Evolutionary conservation across 2,329 filamentous ascomycete genomes (phyloP).

Genomic region (Byssochlamys sp.): DNA sequence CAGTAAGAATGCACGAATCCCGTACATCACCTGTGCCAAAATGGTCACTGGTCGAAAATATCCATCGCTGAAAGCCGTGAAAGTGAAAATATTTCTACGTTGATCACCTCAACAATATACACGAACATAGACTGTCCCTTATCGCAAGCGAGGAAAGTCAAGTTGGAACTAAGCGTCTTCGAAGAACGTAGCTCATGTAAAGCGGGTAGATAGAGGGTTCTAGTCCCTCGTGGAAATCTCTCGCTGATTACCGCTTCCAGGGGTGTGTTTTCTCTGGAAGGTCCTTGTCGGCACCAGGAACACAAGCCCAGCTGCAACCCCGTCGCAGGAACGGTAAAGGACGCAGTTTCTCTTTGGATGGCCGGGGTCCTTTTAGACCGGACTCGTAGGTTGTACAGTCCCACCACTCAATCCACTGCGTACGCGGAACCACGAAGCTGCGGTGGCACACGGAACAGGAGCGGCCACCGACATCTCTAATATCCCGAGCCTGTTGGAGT

Average conservation of each 20-base stretch:
- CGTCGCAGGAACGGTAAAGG: constrained; percentile 32
- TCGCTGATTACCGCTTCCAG: not conserved
- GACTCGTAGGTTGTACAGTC: constrained; percentile 32
- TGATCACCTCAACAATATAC: not conserved
- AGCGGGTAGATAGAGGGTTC: not conserved
- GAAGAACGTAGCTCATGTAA: not conserved
- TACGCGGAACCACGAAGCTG: constrained; percentile 32
- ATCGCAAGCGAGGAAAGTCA: not conserved
- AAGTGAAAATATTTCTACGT: not conserved
- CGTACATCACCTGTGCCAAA: not conserved
- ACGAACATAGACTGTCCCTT: not conserved
- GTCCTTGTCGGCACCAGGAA: constrained; percentile 10
- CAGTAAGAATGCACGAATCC: not conserved
- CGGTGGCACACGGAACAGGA: constrained; percentile 33
- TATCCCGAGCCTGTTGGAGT: constrained; percentile 24
- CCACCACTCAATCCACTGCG: constrained; percentile 39
- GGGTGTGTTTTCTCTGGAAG: not conserved
- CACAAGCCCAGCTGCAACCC: constrained; percentile 34
- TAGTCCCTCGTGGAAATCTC: not conserved
- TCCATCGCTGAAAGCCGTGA: not conserved
- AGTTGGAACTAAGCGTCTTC: not conserved
- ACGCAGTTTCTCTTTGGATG: constrained; percentile 20
- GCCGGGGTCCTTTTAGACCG: constrained; percentile 23
- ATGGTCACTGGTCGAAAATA: not conserved
- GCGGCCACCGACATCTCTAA: constrained; percentile 29